These are phyloP conservation scores for Dalechampia spathulata DNA, from an alignment of 441 rosid genomes.

Conservation along the genomic window DNA sequence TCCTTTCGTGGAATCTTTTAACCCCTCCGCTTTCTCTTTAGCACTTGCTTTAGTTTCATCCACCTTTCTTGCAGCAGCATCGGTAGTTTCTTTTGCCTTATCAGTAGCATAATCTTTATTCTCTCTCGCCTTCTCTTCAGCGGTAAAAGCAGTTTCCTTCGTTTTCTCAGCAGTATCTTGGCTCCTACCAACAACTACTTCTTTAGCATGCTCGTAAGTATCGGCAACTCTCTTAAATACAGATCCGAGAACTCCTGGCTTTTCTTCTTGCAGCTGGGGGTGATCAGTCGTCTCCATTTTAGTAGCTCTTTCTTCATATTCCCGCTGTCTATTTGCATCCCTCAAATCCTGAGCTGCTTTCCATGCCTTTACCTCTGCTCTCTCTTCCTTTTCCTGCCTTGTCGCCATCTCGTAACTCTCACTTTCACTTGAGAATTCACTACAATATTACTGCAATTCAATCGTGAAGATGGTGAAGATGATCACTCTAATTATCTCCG, in stretches of 20 bases:
- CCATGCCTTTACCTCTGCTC: conserved; percentile 34
- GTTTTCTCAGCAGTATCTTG: conserved; percentile 22
- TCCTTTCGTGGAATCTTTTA: too few relatives aligned
- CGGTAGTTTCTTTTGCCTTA: conserved; percentile 22
- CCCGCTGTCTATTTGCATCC: conserved; percentile 26
- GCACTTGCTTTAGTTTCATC: conserved; percentile 25
- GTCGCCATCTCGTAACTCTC: too few relatives aligned
- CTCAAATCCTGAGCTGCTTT: conserved; percentile 31
- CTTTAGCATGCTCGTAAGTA: conserved; percentile 49
- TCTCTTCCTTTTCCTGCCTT: conserved; percentile 32
- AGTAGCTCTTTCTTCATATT: conserved; percentile 6
- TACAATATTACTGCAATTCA: too few relatives aligned
- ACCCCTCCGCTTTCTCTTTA: conserved; percentile 16
- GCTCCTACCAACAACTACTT: conserved; percentile 47
- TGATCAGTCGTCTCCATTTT: conserved; percentile 18
- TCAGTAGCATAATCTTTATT: conserved; percentile 16
- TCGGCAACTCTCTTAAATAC: conserved; percentile 45
- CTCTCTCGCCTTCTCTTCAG: conserved; percentile 26
- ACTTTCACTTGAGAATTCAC: too few relatives aligned
- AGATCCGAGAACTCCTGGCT: conserved; percentile 46
- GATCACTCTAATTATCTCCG: too few relatives aligned
- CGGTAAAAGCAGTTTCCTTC: conserved; percentile 10
- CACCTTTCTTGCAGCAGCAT: conserved; percentile 18
- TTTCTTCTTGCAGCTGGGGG: conserved; percentile 23
- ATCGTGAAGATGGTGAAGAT: too few relatives aligned